Evolutionary conservation across 257 asterid genomes (phyloP).

Genomic region (Primulina tabacum): DNA sequence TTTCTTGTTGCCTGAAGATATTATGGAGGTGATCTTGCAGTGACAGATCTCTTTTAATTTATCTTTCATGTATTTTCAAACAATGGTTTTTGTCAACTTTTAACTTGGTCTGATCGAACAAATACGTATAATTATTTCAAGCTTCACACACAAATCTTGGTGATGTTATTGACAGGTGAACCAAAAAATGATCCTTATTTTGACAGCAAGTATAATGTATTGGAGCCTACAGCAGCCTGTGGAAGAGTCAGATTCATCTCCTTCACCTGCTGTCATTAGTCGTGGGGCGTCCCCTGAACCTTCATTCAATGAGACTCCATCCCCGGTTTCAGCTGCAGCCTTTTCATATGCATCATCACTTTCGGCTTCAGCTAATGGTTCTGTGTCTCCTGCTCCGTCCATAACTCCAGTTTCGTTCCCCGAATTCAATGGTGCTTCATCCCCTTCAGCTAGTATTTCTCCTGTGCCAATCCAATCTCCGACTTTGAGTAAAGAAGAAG

Average conservation of each 20-base stretch:
- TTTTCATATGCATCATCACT: conserved; percentile 35
- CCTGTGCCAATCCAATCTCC: neutral
- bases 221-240: conserved; percentile 92
- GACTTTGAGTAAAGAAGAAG: neutral
- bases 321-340: conserved; percentile 37
- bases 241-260: conserved; percentile 68
- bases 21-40: conserved; percentile 68
- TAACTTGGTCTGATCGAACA: neutral
- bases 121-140: neutral
- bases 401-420: conserved; percentile 42
- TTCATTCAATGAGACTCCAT: conserved; percentile 23
- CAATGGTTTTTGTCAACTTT: neutral
- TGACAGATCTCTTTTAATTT: conserved; percentile 2
- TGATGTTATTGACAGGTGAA: conserved; percentile 59
- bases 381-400: conserved; percentile 37
- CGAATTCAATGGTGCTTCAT: neutral
- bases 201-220: conserved; percentile 88
- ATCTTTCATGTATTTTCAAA: neutral
- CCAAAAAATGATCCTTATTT: conserved; percentile 96
- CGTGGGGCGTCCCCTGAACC: conserved; percentile 51
- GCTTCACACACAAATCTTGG: conserved; percentile 17
- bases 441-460: neutral
- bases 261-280: conserved; percentile 40
- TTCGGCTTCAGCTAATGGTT: conserved; percentile 40
- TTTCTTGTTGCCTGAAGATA: conserved; percentile 96